Evolutionary conservation across 1,139 yeast genomes (phyloP).

Genomic region (Pichiaceae sp.): DNA sequence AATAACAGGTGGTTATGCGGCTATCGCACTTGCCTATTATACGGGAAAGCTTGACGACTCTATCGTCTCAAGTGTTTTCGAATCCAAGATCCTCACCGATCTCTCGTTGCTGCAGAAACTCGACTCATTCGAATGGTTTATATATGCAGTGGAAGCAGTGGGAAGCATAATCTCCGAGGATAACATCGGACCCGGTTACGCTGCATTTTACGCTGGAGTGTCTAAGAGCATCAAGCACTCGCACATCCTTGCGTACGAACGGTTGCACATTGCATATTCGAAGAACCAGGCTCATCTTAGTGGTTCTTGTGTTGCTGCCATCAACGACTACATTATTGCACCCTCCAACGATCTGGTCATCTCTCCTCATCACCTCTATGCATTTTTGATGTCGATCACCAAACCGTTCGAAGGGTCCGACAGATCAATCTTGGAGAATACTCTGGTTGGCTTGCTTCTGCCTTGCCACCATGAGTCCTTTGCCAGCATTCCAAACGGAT

Average conservation of each 20-base stretch:
- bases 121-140: conserved; percentile 46
- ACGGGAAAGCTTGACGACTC: conserved; percentile 4
- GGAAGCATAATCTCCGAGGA: conserved; percentile 7
- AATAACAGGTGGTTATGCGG: conserved; percentile 40
- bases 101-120: conserved; percentile 44
- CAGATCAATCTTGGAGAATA: conserved; percentile 28
- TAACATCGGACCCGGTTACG: conserved; percentile 19
- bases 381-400: conserved; percentile 39
- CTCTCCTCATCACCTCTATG: conserved; percentile 27
- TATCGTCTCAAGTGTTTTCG: conserved; percentile 10
- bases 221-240: conserved; percentile 31
- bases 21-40: conserved; percentile 13
- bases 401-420: conserved; percentile 22
- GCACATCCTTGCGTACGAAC: conserved; percentile 26
- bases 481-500: conserved; percentile 39
- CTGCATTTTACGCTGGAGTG: conserved; percentile 37
- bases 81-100: conserved; percentile 27
- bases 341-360: conserved; percentile 13
- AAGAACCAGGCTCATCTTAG: conserved; percentile 22
- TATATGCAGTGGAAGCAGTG: conserved; percentile 30
- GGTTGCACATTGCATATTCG: conserved; percentile 22
- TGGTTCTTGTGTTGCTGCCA: conserved; percentile 19
- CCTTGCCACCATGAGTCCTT: conserved; percentile 39
- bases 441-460: conserved; percentile 40
- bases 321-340: conserved; percentile 18